Evolutionary conservation across 192 early-diverging fungal species (phyloP).

Genomic region (Backusella liffmaniae): DNA sequence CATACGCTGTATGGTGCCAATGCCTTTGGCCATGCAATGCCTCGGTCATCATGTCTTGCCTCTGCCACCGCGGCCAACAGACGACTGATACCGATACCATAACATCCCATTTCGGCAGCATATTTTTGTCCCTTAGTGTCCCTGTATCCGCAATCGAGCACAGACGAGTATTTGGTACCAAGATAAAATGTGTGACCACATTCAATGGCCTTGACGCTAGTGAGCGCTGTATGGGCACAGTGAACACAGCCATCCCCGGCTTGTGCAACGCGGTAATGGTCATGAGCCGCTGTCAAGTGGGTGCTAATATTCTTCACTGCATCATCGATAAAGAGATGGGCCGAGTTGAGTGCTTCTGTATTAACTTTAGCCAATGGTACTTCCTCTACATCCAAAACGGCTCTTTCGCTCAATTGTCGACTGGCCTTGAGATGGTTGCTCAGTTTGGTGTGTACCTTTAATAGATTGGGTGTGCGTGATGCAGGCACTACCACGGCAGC

Average conservation of each 20-base stretch:
- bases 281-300: slow-evolving; percentile 4
- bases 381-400: neutral
- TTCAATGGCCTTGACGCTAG: slow-evolving; percentile 64
- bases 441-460: slow-evolving; percentile 19
- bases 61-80: slow-evolving; percentile 81
- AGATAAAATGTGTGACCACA: slow-evolving; percentile 89
- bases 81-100: slow-evolving; percentile 85
- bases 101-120: slow-evolving; percentile 88
- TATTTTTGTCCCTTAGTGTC: slow-evolving; percentile 30
- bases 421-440: neutral
- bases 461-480: slow-evolving; percentile 2
- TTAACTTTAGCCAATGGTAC: neutral
- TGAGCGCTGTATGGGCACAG: slow-evolving; percentile 31
- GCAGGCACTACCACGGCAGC: slow-evolving; percentile 10
- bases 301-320: slow-evolving; percentile 1
- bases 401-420: neutral
- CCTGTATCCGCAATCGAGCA: slow-evolving; percentile 59
- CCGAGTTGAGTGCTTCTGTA: neutral
- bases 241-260: slow-evolving; percentile 48
- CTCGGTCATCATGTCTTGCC: slow-evolving; percentile 57
- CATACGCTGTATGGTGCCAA: slow-evolving; percentile 77
- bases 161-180: slow-evolving; percentile 83
- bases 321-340: slow-evolving; percentile 28
- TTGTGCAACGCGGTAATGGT: slow-evolving; percentile 47
- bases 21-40: slow-evolving; percentile 77